These are phyloP conservation scores for Yarrowia yakushimensis DNA, from an alignment of 805 yeast species.

Conservation along the genomic window DNA sequence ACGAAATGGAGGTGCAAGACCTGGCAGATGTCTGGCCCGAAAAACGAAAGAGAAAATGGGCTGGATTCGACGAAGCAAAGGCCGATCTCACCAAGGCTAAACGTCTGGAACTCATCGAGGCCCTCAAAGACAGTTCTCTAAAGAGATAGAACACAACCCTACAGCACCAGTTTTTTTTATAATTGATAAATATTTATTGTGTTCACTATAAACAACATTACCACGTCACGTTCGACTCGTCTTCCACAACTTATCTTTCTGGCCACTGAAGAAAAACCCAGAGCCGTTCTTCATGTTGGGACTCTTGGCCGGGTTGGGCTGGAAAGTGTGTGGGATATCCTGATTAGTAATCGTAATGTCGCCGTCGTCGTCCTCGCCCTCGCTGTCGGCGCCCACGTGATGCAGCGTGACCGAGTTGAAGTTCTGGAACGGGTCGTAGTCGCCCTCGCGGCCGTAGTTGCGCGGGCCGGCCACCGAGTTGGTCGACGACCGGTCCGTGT, in stretches of 20 bases:
- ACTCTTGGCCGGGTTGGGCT: conserved; percentile 29
- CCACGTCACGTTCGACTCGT: neutral
- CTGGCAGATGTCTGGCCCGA: conserved; percentile 78
- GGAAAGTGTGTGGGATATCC: conserved; percentile 19
- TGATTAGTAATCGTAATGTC: neutral
- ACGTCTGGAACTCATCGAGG: conserved; percentile 37
- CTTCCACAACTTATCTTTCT: conserved; percentile 22
- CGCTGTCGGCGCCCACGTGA: conserved; percentile 55
- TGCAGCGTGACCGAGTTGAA: conserved; percentile 84
- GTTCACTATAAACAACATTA: neutral
- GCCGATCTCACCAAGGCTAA: conserved; percentile 35
- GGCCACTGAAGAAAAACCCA: conserved; percentile 15
- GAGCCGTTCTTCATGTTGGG: conserved; percentile 12
- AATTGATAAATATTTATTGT: neutral
- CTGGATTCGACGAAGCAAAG: conserved; percentile 39
- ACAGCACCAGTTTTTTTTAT: neutral
- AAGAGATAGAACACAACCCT: neutral
- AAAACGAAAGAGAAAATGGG: conserved; percentile 70
- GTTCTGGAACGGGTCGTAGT: conserved; percentile 71
- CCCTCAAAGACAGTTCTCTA: conserved; percentile 27
- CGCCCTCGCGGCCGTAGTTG: conserved; percentile 4
- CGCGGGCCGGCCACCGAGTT: conserved; percentile 33
- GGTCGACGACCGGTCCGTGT: conserved; percentile 25
- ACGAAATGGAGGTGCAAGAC: conserved; percentile 62
- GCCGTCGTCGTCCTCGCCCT: conserved; percentile 46